phyloP scores from a whole-genome alignment of 768 basidiomycete genomes.

The Lanmaoa rubissima region DNA sequence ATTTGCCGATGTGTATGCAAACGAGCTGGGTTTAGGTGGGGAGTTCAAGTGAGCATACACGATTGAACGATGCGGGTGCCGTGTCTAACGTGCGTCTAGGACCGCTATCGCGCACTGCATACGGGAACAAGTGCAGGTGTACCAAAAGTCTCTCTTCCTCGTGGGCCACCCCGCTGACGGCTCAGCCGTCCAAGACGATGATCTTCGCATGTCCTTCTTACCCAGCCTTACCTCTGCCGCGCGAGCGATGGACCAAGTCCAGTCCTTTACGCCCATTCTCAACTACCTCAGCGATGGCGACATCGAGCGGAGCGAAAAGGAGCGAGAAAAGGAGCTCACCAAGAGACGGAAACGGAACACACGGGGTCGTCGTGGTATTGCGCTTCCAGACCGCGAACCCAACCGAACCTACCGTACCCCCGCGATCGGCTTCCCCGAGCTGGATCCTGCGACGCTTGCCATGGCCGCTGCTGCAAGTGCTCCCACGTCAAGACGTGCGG shows the following conservation, averaged over 20 bases:
- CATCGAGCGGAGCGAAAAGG: constrained; percentile 84
- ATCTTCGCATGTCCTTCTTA: constrained; percentile 85
- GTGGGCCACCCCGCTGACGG: constrained; percentile 87
- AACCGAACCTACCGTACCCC: constrained; percentile 90
- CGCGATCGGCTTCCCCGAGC: constrained; percentile 79
- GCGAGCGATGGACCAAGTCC: constrained; percentile 74
- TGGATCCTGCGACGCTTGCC: constrained; percentile 69
- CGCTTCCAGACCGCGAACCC: constrained; percentile 90
- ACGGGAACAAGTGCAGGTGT: constrained; percentile 89
- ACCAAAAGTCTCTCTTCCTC: constrained; percentile 89
- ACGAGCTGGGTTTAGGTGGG: constrained; percentile 84
- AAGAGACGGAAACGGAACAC: constrained; percentile 84
- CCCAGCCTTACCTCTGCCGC: constrained; percentile 73
- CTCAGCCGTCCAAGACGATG: constrained; percentile 78
- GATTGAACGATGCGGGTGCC: background rate
- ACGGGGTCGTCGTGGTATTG: constrained; percentile 74
- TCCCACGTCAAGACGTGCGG: constrained; percentile 75
- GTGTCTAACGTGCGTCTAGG: constrained; percentile 41
- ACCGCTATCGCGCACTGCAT: constrained; percentile 96
- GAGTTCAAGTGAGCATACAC: constrained; percentile 77
- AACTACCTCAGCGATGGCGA: constrained; percentile 87
- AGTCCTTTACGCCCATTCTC: constrained; percentile 83
- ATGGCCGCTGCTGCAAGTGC: constrained; percentile 62
- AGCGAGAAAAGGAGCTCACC: constrained; percentile 89
- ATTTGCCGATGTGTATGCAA: constrained; percentile 84